Base-by-base conservation (phyloP, 2,329 filamentous ascomycete genomes). In the Trichoderma harzianum region DNA sequence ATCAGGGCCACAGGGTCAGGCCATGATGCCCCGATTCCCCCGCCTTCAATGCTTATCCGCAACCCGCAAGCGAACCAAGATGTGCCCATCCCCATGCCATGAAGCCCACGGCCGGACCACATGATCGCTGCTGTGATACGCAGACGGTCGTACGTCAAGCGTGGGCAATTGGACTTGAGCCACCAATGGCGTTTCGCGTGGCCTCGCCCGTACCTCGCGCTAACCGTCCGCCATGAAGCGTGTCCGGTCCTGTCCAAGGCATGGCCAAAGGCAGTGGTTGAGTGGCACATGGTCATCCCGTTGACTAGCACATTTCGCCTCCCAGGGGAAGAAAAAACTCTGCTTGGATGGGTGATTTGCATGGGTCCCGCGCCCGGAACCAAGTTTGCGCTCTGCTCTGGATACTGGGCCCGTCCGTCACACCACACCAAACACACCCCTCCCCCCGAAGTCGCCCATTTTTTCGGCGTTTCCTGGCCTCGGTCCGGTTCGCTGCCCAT, bases 311-410 rank as follows among this genome's bases (percentile, higher is more conserved):
- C 28, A 39, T 62, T 62, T 65, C 66, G 58, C 69, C 73, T 53
- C 64, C 72, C 73, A 74, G 74, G 74, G 73, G 68, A 70, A 69
- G 72, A 73, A 39, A 39, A 72, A 72, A 57, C 63, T 75, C 73
- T 72, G 70, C 72, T 74, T 74, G 36, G 70, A 36, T 58, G 68
- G 36, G 65, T 39, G 36, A 18, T 39, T 39, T 39, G 36, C 21
- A 53, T 24, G 43, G 73, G 73, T 51, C 65, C 72, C 64, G 14
- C 69, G 65, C 36, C 51, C 28, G 61, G 47, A 28, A 51, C 71
- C 64, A 39, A 58, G n/a, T 36, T 30, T 28, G 53, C 43, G 53
- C 32, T 34, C 34, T 39, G 36, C 36, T 39, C 55, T 32, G 16
- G 53, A 47, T n/a, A 7, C 21, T 57, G 51, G 32, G 21, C 3